Conservation (phyloP, 2,329 filamentous ascomycete species). For the Myriosclerotinia curreyana region DNA sequence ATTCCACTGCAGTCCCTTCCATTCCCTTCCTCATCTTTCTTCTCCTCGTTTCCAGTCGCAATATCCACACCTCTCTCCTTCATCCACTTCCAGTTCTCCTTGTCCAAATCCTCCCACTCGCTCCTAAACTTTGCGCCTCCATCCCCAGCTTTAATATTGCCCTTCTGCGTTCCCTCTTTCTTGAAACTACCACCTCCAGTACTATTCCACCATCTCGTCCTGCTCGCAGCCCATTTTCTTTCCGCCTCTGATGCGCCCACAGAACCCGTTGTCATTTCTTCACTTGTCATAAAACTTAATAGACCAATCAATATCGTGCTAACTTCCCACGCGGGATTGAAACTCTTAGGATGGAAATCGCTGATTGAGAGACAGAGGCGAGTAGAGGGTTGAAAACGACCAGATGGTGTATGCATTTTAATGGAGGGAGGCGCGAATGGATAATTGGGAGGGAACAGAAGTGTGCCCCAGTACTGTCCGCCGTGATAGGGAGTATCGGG, state of each 20-base stretch:
- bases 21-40: slow-evolving; percentile 50
- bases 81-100: slow-evolving; percentile 92
- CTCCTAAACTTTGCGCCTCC: slow-evolving; percentile 84
- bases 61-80: slow-evolving; percentile 75
- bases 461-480: slow-evolving; percentile 97
- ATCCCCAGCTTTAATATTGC: slow-evolving; percentile 86
- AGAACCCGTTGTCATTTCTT: slow-evolving; percentile 96
- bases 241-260: slow-evolving; percentile 75
- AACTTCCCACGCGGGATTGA: slow-evolving; percentile 98
- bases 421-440: slow-evolving; percentile 96
- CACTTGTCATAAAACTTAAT: slow-evolving; percentile 95
- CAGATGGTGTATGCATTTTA: slow-evolving; percentile 96
- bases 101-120: slow-evolving; percentile 87
- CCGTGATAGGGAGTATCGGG: slow-evolving; percentile 90
- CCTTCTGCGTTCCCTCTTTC: slow-evolving; percentile 52
- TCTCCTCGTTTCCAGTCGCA: slow-evolving; percentile 62
- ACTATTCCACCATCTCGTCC: slow-evolving; percentile 93
- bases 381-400: slow-evolving; percentile 89
- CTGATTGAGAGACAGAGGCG: slow-evolving; percentile 92
- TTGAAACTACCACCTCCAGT: slow-evolving; percentile 63
- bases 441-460: slow-evolving; percentile 94
- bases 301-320: slow-evolving; percentile 93
- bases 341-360: slow-evolving; percentile 96
- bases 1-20: slow-evolving; percentile 56
- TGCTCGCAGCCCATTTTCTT: slow-evolving; percentile 70